phyloP scores from a whole-genome alignment of 768 basidiomycete genomes.

The Mycena olivaceomarginata region DNA sequence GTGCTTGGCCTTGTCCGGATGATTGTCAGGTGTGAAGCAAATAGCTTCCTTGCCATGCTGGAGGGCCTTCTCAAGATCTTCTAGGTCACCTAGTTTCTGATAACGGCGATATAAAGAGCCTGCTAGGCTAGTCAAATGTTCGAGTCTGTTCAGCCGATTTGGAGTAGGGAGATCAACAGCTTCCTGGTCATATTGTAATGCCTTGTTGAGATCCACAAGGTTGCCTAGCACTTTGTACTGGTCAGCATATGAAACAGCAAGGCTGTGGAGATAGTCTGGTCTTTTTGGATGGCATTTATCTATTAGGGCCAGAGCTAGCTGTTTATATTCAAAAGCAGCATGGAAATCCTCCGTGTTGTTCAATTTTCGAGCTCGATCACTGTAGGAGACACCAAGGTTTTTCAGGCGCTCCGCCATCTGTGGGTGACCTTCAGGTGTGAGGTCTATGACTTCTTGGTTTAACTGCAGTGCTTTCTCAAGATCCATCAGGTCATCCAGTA shows the following conservation, averaged over 20 bases:
- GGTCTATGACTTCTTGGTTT: conserved; percentile 15
- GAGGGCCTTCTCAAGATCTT: conserved; percentile 1
- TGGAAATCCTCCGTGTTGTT: conserved; percentile 1
- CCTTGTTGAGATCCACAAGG: conserved; percentile 17
- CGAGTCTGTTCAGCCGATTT: conserved; percentile 1
- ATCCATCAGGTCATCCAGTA: conserved; percentile 14
- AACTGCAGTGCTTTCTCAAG: conserved; percentile 19
- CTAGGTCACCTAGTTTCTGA: conserved; percentile 7
- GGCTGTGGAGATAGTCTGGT: conserved; percentile 21
- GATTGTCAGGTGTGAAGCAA: background rate
- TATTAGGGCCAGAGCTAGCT: conserved; percentile 18
- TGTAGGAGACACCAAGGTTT: conserved; percentile 20
- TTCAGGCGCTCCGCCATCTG: conserved; percentile 9
- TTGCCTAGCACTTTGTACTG: conserved; percentile 19
- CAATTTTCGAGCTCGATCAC: conserved; percentile 10
- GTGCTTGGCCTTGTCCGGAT: background rate
- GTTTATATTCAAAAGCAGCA: conserved; percentile 16
- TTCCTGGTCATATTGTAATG: conserved; percentile 19
- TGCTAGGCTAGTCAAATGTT: conserved; percentile 10
- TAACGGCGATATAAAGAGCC: conserved; percentile 4
- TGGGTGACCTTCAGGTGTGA: conserved; percentile 17
- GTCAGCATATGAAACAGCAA: conserved; percentile 19
- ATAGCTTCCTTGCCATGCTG: conserved; percentile 3
- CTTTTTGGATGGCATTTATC: conserved; percentile 1
- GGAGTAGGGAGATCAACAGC: conserved; percentile 6